Evolutionary conservation across 2,329 filamentous ascomycete genomes (phyloP).

Genomic region (Calonectria pteridis): DNA sequence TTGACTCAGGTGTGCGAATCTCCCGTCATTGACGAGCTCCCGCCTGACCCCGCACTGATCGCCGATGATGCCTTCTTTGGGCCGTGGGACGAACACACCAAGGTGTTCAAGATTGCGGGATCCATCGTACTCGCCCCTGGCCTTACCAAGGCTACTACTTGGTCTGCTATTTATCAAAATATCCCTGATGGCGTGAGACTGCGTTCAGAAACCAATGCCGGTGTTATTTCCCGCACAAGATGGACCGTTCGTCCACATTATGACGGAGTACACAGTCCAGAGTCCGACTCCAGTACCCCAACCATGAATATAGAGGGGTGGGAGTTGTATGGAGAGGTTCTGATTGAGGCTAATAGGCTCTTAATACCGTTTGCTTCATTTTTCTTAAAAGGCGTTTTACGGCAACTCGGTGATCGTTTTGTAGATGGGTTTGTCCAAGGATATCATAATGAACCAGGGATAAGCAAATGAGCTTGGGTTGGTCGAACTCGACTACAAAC

Average conservation of each 20-base stretch:
- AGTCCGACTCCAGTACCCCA: background rate
- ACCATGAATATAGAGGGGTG: background rate
- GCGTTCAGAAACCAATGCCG: background rate
- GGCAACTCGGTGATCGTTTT: background rate
- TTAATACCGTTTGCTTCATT: background rate
- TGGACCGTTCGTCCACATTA: constrained; percentile 5
- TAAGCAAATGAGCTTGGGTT: background rate
- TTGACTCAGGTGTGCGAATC: constrained; percentile 2
- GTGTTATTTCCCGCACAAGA: background rate
- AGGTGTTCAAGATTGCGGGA: background rate
- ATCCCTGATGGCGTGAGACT: background rate
- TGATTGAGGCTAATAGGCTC: background rate
- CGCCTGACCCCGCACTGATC: constrained; percentile 1
- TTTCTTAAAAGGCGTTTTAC: background rate
- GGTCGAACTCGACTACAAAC: background rate
- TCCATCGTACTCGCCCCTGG: background rate
- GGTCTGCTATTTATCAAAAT: background rate
- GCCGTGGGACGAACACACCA: background rate
- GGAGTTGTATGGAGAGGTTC: background rate
- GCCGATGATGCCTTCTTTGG: background rate
- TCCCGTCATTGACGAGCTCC: background rate
- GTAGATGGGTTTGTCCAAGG: background rate
- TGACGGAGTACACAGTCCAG: background rate
- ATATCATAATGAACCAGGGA: background rate
- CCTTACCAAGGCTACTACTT: background rate